Evolutionary conservation across 139 green algal genomes (phyloP).

Genomic region (Chlorella vulgaris): DNA sequence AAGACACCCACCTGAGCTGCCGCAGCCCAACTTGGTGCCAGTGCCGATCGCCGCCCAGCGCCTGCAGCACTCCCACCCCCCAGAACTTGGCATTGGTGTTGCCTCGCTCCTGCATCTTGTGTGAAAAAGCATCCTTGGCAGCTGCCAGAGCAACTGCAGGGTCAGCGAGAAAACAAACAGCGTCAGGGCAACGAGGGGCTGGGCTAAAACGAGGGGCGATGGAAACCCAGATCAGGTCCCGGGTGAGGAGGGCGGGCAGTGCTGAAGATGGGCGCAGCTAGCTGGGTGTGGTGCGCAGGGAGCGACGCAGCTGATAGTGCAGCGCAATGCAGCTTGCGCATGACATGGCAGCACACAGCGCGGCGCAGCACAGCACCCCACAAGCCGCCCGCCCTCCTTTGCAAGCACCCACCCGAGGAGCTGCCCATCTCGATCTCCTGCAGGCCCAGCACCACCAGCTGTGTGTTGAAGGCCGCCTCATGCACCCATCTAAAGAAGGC

Average conservation of each 20-base stretch:
- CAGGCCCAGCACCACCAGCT: slow-evolving; percentile 71
- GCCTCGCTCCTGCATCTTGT: slow-evolving; percentile 67
- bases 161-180: background rate
- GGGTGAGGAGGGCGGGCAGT: too few species aligned
- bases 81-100: slow-evolving; percentile 82
- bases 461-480: slow-evolving; percentile 32
- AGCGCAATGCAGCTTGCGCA: too few species aligned
- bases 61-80: slow-evolving; percentile 45
- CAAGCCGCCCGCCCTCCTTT: too few species aligned
- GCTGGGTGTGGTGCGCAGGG: too few species aligned
- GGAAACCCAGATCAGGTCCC: too few species aligned
- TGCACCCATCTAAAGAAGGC: slow-evolving; percentile 60
- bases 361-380: background rate
- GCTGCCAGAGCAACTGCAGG: slow-evolving; percentile 59
- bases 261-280: too few species aligned
- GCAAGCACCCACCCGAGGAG: slow-evolving; percentile 46
- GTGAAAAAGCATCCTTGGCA: slow-evolving; percentile 55
- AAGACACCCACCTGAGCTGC: slow-evolving; percentile 77
- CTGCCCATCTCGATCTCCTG: slow-evolving; percentile 93
- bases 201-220: background rate
- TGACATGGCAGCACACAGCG: background rate
- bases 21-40: slow-evolving; percentile 74
- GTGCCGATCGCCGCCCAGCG: slow-evolving; percentile 42
- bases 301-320: too few species aligned
- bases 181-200: background rate